Evolutionary conservation across 139 green algal species (phyloP).

Genomic region (Closterium sp.): DNA sequence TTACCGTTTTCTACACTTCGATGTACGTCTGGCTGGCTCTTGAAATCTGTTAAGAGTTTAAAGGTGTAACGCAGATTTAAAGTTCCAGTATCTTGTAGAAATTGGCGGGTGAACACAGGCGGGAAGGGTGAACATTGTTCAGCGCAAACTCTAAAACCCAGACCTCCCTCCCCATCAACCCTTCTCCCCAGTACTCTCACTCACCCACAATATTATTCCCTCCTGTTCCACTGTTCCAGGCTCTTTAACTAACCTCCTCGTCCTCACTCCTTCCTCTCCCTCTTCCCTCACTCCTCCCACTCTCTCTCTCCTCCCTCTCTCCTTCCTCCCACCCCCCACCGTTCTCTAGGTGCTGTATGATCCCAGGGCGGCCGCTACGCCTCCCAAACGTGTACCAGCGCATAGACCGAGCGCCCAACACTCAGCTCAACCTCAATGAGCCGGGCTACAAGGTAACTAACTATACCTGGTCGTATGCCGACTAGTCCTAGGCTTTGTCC

Average conservation of each 20-base stretch:
- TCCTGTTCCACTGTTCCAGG: not conserved
- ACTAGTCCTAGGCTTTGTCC: too few species aligned
- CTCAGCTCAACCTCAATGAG: not conserved
- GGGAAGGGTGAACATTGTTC: too few species aligned
- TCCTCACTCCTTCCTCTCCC: not conserved
- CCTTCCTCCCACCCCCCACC: not conserved
- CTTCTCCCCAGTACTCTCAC: too few species aligned
- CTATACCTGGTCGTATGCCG: too few species aligned
- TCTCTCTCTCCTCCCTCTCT: not conserved
- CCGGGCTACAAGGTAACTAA: not conserved
- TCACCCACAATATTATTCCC: too few species aligned
- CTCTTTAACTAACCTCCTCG: not conserved
- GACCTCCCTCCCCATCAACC: too few species aligned
- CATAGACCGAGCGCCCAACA: not conserved
- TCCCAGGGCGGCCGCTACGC: not conserved
- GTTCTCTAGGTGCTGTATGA: not conserved
- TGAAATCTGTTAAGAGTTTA: too few species aligned
- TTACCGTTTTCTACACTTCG: conserved; percentile 1
- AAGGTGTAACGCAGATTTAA: too few species aligned
- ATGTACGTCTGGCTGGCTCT: not conserved
- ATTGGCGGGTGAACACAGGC: too few species aligned
- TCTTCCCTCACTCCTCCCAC: not conserved
- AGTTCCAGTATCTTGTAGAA: too few species aligned
- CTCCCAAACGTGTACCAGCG: not conserved
- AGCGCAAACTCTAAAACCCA: too few species aligned